These are phyloP conservation scores for Globisporangium uncinulatum DNA, from an alignment of 352 stramenopile species.

Conservation along the genomic window DNA sequence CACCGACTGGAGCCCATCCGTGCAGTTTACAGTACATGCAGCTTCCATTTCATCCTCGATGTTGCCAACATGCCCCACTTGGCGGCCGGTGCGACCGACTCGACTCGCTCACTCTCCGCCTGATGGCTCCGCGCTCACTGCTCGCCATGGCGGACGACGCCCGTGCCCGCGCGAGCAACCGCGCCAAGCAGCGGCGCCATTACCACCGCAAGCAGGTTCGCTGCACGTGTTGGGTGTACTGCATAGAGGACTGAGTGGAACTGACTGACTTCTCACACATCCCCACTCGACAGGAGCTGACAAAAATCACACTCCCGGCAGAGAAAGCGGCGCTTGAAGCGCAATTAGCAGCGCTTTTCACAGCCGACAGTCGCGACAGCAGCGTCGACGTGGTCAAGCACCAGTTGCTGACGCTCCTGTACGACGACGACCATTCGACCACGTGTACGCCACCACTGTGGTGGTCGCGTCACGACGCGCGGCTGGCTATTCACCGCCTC, in stretches of 20 bases:
- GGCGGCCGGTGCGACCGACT: no score
- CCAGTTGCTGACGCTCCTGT: not conserved
- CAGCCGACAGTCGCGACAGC: not conserved
- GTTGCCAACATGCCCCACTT: not conserved
- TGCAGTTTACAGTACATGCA: not conserved
- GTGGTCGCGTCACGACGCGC: not conserved
- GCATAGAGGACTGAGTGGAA: no score
- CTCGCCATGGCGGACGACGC: not conserved
- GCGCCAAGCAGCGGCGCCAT: not conserved
- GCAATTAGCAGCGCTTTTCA: not conserved
- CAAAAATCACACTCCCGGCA: not conserved
- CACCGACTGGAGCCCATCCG: not conserved
- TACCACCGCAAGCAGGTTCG: conserved; percentile 1
- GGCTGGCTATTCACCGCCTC: not conserved
- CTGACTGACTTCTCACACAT: not conserved
- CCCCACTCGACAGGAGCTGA: not conserved
- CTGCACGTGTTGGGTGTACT: no score
- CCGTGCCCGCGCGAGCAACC: not conserved
- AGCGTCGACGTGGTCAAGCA: not conserved
- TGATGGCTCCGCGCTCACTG: not conserved
- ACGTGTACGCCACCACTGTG: no score
- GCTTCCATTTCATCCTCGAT: no score
- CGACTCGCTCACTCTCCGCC: not conserved
- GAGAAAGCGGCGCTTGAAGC: not conserved
- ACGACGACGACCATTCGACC: not conserved